Conservation (phyloP, 2,329 filamentous ascomycete species). For the Teratosphaeria gauchensis region DNA sequence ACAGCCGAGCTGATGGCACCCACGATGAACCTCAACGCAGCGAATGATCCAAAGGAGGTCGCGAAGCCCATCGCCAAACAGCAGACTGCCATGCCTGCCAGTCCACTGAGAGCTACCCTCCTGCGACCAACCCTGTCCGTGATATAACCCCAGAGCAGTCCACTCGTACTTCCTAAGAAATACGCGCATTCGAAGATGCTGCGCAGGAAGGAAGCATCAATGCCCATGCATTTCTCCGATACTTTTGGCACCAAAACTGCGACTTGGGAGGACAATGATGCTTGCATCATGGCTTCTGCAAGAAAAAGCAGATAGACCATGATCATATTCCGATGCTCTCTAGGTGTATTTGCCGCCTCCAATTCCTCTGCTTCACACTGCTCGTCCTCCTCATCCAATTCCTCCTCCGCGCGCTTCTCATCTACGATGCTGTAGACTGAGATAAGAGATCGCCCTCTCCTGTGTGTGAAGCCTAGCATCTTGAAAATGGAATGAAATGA, state of each 20-base stretch:
- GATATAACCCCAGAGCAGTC: constrained; percentile 37
- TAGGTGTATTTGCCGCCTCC: constrained; percentile 7
- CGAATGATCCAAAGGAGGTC: constrained; percentile 32
- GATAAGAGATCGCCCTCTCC: constrained; percentile 33
- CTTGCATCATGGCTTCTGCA: constrained; percentile 42
- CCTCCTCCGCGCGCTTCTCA: constrained; percentile 23
- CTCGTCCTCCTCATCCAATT: constrained; percentile 3
- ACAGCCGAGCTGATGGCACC: constrained; percentile 36
- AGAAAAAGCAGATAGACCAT: constrained; percentile 39
- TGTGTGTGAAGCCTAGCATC: constrained; percentile 36
- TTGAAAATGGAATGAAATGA: constrained; percentile 1
- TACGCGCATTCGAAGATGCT: constrained; percentile 41
- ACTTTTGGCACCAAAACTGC: constrained; percentile 34
- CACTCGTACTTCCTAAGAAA: constrained; percentile 36
- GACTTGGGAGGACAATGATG: constrained; percentile 39
- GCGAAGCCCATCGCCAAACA: constrained; percentile 40
- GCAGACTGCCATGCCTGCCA: constrained; percentile 35
- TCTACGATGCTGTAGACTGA: constrained; percentile 35
- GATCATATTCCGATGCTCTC: constrained; percentile 23
- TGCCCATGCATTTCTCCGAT: constrained; percentile 34
- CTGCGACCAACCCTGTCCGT: constrained; percentile 35
- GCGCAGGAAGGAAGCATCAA: constrained; percentile 37
- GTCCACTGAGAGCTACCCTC: constrained; percentile 35
- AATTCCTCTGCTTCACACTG: constrained; percentile 16
- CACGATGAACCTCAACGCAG: constrained; percentile 34